Percentiles rank a stretch among this genome's conserved stretches.
Evolutionary conservation across 495 filamentous ascomycete species (phyloP).

Genomic region (Podospora didyma): DNA sequence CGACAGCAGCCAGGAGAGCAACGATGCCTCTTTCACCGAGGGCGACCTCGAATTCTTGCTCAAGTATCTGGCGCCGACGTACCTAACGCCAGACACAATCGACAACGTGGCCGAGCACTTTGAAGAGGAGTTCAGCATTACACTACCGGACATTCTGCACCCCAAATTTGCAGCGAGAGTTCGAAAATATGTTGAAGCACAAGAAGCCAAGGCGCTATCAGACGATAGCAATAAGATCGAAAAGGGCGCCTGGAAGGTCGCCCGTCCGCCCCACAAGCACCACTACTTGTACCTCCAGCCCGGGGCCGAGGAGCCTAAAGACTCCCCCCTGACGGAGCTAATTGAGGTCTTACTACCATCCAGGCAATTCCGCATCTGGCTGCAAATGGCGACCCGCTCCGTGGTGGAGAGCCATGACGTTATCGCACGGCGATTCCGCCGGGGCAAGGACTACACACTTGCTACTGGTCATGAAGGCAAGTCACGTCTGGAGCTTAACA

Average conservation of each 20-base stretch:
- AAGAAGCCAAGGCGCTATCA: conserved; percentile 50
- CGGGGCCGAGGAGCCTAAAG: conserved; percentile 20
- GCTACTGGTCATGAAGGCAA: conserved; percentile 79
- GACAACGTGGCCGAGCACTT: conserved; percentile 78
- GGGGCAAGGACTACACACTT: conserved; percentile 85
- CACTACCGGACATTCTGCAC: conserved; percentile 70
- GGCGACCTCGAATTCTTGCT: conserved; percentile 81
- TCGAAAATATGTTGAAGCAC: conserved; percentile 60
- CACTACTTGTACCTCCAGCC: conserved; percentile 77
- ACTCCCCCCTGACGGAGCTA: conserved; percentile 67
- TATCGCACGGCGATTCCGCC: conserved; percentile 77
- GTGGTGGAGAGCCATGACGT: conserved; percentile 63
- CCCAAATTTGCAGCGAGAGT: conserved; percentile 69
- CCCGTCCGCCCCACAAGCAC: conserved; percentile 90
- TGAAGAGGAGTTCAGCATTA: conserved; percentile 74
- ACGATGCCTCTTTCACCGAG: conserved; percentile 55
- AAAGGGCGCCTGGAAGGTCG: conserved; percentile 63
- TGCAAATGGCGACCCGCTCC: conserved; percentile 72
- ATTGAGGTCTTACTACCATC: conserved; percentile 77
- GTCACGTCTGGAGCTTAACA: conserved; percentile 79
- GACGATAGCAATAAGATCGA: conserved; percentile 55
- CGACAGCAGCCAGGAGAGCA: conserved; percentile 36
- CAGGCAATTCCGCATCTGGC: conserved; percentile 84
- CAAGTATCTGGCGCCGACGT: conserved; percentile 81
- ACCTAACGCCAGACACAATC: conserved; percentile 90